These are phyloP conservation scores for Globisporangium cylindrosporum DNA, from an alignment of 352 stramenopile species.

Conservation along the genomic window DNA sequence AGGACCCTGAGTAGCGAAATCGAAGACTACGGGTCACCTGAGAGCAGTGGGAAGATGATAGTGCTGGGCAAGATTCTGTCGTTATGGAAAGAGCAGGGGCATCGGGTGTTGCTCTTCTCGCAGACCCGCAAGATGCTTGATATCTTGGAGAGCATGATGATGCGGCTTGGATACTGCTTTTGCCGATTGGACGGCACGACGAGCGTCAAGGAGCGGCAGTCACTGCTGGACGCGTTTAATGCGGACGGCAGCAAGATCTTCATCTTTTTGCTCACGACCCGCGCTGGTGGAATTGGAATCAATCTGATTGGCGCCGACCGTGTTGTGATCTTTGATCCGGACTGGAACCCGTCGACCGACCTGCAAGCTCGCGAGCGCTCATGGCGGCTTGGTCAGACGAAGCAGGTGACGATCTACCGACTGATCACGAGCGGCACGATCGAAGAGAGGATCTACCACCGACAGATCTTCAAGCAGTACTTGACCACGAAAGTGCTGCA, in stretches of 20 bases:
- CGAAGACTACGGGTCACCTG: conserved; percentile 38
- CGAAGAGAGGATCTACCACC: conserved; percentile 99
- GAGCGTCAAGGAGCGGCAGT: conserved; percentile 90
- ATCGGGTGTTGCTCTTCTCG: conserved; percentile 97
- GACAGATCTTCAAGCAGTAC: conserved; percentile 99
- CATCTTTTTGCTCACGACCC: conserved; percentile 79
- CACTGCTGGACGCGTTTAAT: conserved; percentile 97
- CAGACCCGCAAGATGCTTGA: conserved; percentile 97
- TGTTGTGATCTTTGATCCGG: conserved; percentile 98
- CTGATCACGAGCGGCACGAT: conserved; percentile 98
- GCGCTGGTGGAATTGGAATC: conserved; percentile 96
- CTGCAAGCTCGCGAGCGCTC: conserved; percentile 96
- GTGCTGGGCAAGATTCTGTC: conserved; percentile 95
- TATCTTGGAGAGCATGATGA: conserved; percentile 94
- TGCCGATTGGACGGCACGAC: conserved; percentile 96
- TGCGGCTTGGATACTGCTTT: conserved; percentile 85
- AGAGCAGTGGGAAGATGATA: conserved; percentile 95
- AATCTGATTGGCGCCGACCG: conserved; percentile 95
- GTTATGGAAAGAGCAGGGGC: conserved; percentile 93
- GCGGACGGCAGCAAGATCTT: conserved; percentile 69
- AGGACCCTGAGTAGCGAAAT: neutral
- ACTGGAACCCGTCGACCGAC: conserved; percentile 99
- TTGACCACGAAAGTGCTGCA: conserved; percentile 96
- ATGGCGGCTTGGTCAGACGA: conserved; percentile 92
- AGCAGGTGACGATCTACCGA: conserved; percentile 84